Evolutionary conservation across 805 yeast genomes (phyloP).

Genomic region (Metschnikowia hibisci): DNA sequence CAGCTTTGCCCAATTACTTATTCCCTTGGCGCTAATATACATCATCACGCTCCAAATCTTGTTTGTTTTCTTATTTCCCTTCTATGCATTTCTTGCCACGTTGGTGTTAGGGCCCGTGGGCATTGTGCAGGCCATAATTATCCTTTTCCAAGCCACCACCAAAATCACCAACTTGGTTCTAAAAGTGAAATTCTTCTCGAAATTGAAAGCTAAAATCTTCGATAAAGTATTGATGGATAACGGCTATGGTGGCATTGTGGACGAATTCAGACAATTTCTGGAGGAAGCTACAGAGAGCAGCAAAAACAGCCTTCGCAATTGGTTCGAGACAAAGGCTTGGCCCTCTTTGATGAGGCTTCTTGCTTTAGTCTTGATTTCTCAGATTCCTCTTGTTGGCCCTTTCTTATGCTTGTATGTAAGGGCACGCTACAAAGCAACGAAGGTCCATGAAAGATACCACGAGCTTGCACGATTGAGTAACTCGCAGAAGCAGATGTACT

Average conservation of each 20-base stretch:
- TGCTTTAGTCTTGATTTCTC: slow-evolving; percentile 35
- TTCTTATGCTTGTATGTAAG: slow-evolving; percentile 45
- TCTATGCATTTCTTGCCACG: slow-evolving; percentile 38
- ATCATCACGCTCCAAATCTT: slow-evolving; percentile 32
- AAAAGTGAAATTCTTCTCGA: slow-evolving; percentile 42
- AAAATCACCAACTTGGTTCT: slow-evolving; percentile 41
- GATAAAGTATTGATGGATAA: slow-evolving; percentile 47
- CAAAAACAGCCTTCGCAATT: neutral
- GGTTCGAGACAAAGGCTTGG: slow-evolving; percentile 19
- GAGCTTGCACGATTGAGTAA: slow-evolving; percentile 48
- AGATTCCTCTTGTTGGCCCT: slow-evolving; percentile 60
- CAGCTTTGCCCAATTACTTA: slow-evolving; percentile 36
- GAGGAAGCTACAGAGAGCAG: neutral
- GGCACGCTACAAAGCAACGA: slow-evolving; percentile 52
- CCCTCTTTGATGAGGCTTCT: slow-evolving; percentile 28
- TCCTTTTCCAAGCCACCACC: slow-evolving; percentile 42
- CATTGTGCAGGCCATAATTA: slow-evolving; percentile 40
- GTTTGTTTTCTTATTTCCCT: slow-evolving; percentile 41
- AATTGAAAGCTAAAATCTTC: slow-evolving; percentile 44
- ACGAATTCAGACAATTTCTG: slow-evolving; percentile 12
- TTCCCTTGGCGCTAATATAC: slow-evolving; percentile 45
- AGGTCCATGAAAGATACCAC: slow-evolving; percentile 54
- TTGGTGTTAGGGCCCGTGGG: slow-evolving; percentile 52
- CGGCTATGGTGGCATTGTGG: slow-evolving; percentile 43
- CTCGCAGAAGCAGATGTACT: slow-evolving; percentile 37